phyloP scores from a whole-genome alignment of 768 basidiomycete species.

The Tricholoma bakamatsutake region DNA sequence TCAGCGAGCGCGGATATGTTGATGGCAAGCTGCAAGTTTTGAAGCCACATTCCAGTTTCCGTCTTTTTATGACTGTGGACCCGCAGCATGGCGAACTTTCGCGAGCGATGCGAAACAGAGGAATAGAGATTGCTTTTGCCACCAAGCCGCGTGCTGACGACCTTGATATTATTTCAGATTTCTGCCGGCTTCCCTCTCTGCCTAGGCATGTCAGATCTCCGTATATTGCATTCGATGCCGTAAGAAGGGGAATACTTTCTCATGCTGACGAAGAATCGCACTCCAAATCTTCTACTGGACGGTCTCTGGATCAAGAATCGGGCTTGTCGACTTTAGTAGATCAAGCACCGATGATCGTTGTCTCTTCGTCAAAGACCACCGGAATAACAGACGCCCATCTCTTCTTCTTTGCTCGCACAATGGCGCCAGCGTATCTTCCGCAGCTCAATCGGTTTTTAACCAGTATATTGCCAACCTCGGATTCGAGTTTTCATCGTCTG shows the following conservation, averaged over 20 bases:
- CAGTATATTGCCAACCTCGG: slow-evolving; percentile 5
- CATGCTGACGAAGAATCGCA: background rate
- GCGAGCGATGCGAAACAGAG: slow-evolving; percentile 97
- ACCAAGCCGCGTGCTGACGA: slow-evolving; percentile 38
- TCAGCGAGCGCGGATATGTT: slow-evolving; percentile 87
- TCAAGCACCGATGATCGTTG: slow-evolving; percentile 29
- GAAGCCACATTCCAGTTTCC: slow-evolving; percentile 81
- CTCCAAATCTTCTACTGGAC: slow-evolving; percentile 29
- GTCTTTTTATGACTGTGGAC: slow-evolving; percentile 92
- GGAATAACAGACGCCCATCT: slow-evolving; percentile 19
- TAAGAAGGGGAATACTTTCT: slow-evolving; percentile 28
- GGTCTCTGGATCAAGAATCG: slow-evolving; percentile 44
- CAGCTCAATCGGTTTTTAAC: slow-evolving; percentile 25
- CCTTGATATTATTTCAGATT: slow-evolving; percentile 35
- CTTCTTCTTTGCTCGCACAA: slow-evolving; percentile 32
- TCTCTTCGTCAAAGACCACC: slow-evolving; percentile 8
- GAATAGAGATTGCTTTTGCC: slow-evolving; percentile 72
- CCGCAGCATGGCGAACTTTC: slow-evolving; percentile 91
- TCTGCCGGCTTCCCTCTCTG: slow-evolving; percentile 34
- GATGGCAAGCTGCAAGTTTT: slow-evolving; percentile 70
- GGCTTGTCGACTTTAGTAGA: slow-evolving; percentile 36
- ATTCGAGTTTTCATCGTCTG: slow-evolving; percentile 4
- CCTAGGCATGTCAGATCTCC: slow-evolving; percentile 7
- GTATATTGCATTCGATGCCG: slow-evolving; percentile 25
- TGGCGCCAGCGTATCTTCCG: slow-evolving; percentile 24